phyloP scores from a whole-genome alignment of 148 eudicot genomes.

The Diospyros kaki region DNA sequence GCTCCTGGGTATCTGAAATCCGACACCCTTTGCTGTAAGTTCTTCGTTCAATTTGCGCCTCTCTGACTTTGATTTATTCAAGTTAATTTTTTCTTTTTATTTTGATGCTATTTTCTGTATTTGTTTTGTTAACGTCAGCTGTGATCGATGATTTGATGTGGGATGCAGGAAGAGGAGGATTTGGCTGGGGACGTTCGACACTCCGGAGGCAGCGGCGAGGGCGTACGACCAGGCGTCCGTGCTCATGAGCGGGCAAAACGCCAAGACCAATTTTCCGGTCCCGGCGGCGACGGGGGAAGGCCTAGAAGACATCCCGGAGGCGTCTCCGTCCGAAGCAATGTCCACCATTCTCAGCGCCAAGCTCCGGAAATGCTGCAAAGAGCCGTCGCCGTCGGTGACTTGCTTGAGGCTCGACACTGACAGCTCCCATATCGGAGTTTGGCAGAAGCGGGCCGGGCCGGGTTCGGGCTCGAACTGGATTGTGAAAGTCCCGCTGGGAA shows the following conservation, averaged over 20 bases:
- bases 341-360: slow-evolving; percentile 55
- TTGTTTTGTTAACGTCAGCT: too few relatives aligned
- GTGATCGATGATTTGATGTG: too few relatives aligned
- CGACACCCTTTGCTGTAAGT: too few relatives aligned
- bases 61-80: too few relatives aligned
- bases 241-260: slow-evolving; percentile 71
- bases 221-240: too few relatives aligned
- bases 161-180: too few relatives aligned
- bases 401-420: slow-evolving; percentile 81
- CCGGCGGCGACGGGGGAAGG: slow-evolving; percentile 7
- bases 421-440: slow-evolving; percentile 78
- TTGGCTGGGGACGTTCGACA: too few relatives aligned
- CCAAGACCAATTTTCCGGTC: slow-evolving; percentile 75
- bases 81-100: too few relatives aligned
- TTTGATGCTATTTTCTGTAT: too few relatives aligned
- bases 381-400: slow-evolving; percentile 72
- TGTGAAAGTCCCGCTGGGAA: slow-evolving; percentile 67
- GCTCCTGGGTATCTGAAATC: too few relatives aligned
- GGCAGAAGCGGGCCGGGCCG: slow-evolving; percentile 78
- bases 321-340: slow-evolving; percentile 23
- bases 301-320: not conserved
- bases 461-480: slow-evolving; percentile 72
- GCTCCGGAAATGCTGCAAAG: slow-evolving; percentile 65
- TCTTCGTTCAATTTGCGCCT: too few relatives aligned
- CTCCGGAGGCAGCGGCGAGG: too few relatives aligned